phyloP scores from a whole-genome alignment of 495 filamentous ascomycete genomes.

The Penicillium nucicola region DNA sequence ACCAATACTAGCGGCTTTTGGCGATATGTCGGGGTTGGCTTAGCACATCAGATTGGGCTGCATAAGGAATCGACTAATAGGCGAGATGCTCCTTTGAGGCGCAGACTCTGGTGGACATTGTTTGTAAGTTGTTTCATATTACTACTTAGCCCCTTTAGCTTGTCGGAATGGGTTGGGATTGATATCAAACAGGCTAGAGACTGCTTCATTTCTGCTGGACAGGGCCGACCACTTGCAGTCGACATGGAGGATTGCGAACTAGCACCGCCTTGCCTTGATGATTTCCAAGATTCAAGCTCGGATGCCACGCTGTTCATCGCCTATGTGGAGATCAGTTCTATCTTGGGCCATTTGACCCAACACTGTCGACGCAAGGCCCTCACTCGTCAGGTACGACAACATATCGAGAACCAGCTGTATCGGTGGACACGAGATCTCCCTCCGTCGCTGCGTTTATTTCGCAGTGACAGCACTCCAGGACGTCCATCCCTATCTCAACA shows the following conservation, averaged over 20 bases:
- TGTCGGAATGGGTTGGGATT: neutral
- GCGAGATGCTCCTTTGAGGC: slow-evolving; percentile 15
- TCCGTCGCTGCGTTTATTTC: slow-evolving; percentile 14
- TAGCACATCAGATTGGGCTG: slow-evolving; percentile 26
- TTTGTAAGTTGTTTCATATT: slow-evolving; percentile 13
- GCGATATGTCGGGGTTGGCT: slow-evolving; percentile 23
- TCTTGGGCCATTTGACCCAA: slow-evolving; percentile 22
- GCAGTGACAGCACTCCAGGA: neutral
- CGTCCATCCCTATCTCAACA: neutral
- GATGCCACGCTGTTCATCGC: slow-evolving; percentile 17
- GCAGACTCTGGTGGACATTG: slow-evolving; percentile 27
- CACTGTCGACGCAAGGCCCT: slow-evolving; percentile 18
- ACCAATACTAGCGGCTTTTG: slow-evolving; percentile 28
- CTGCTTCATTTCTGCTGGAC: slow-evolving; percentile 25
- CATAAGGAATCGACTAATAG: slow-evolving; percentile 20
- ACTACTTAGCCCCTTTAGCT: no score
- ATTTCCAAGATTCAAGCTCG: slow-evolving; percentile 19
- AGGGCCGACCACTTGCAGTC: slow-evolving; percentile 23
- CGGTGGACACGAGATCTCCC: slow-evolving; percentile 19
- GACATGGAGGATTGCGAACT: slow-evolving; percentile 21
- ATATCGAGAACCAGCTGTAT: slow-evolving; percentile 18
- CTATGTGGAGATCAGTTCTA: slow-evolving; percentile 23
- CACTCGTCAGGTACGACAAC: slow-evolving; percentile 14
- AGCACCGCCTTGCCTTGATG: slow-evolving; percentile 14
- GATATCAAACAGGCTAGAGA: slow-evolving; percentile 19